Evolutionary conservation across 192 early-diverging fungal species (phyloP), one percentile per base, ranked within the genome.

Genomic region (Backusella westeae): DNA sequence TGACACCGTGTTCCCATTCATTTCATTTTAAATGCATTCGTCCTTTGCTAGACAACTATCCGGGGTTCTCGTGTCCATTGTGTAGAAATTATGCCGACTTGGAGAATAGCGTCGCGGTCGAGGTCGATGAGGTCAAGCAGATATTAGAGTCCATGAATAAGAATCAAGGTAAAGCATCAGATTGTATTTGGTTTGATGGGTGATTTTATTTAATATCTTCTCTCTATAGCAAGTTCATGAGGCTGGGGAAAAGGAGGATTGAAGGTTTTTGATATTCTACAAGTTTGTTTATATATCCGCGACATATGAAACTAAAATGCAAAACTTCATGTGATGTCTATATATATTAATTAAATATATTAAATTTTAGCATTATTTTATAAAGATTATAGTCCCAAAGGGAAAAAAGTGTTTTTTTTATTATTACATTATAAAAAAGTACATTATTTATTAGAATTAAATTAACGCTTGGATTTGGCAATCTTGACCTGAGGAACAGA

Each of bases 41-140:
- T 75, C 94, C 95, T 1, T 83, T 97, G 52, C 83, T 97, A 67
- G 78, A 87, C 35, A 86, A 86, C 42, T 79, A 87, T 77, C 90
- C 92, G 0, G 89, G 89, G 49, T 96, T 98, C 85, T 90, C 87
- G 72, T 96, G 96, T 81, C 94, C 96, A 21, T 84, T 98, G 49
- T 98, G 96, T 84, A 88, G 96, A 72, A 94, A 93, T 67, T 97
- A 93, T 75, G 96, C 96, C 23, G 95, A 98, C 83, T 83, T 98
- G 52, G 94, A 95, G 41, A 94, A 90, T 49, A 89, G 79, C 81
- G 93, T 95, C 14, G 86, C 85, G 14, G 82, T 89, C 26, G 88
- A 81, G 34, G 59, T 66, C 1, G 71, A 66, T 23, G 77, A 78
- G 63, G 46, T 49, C 17, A 49, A 7, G 17, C 46, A 49, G 46